phyloP scores from a whole-genome alignment of 2,329 filamentous ascomycete genomes.

The Pseudonectria foliicola region DNA sequence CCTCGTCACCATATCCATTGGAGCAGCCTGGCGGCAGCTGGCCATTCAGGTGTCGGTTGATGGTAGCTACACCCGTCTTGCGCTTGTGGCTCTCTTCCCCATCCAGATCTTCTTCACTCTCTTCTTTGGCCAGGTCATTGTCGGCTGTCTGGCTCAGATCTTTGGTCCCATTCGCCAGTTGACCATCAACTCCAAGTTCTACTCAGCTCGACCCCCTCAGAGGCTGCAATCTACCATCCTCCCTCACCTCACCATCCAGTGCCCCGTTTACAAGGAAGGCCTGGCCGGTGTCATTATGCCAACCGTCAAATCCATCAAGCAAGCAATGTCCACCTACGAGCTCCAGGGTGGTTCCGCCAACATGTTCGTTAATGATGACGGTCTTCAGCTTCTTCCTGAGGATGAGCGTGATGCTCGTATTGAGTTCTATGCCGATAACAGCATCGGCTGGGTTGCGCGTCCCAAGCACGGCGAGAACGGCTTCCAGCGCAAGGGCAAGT shows the following conservation, averaged over 20 bases:
- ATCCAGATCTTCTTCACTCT: constrained; percentile 75
- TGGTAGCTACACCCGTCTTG: constrained; percentile 53
- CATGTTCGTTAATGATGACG: constrained; percentile 71
- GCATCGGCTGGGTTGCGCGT: constrained; percentile 62
- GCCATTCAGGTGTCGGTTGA: constrained; percentile 64
- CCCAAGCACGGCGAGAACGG: constrained; percentile 57
- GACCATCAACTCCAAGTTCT: constrained; percentile 71
- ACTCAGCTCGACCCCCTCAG: constrained; percentile 63
- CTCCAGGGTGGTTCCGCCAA: constrained; percentile 72
- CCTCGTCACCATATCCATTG: constrained; percentile 58
- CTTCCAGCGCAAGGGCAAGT: constrained; percentile 57
- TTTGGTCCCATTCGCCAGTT: constrained; percentile 70
- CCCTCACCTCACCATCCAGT: constrained; percentile 75
- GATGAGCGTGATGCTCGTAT: constrained; percentile 57
- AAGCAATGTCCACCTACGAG: constrained; percentile 70
- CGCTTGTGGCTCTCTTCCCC: constrained; percentile 58
- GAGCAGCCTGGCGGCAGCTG: constrained; percentile 62
- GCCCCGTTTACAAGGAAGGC: constrained; percentile 83
- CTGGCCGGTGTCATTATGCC: constrained; percentile 67
- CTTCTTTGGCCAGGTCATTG: constrained; percentile 73
- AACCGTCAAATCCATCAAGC: constrained; percentile 70
- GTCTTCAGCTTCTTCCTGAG: constrained; percentile 59
- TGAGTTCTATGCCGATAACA: constrained; percentile 62
- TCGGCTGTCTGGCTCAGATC: constrained; percentile 68
- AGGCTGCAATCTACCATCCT: constrained; percentile 50